These are phyloP conservation scores for Elsinoe perseae DNA, from an alignment of 2,329 filamentous ascomycete species.

Conservation along the genomic window DNA sequence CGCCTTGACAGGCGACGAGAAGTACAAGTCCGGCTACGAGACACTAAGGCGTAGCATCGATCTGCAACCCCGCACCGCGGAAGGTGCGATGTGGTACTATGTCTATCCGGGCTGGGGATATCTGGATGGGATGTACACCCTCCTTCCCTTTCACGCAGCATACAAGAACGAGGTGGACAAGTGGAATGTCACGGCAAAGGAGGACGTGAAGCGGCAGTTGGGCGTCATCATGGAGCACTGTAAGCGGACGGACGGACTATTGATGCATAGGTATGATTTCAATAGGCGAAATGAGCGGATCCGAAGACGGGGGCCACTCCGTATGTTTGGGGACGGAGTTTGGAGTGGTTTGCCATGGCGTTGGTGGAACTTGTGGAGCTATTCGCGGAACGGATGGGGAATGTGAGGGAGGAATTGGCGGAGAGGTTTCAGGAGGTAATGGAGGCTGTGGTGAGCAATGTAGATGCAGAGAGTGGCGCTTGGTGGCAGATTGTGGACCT, in stretches of 20 bases:
- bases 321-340: constrained; percentile 46
- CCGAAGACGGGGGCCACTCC: constrained; percentile 44
- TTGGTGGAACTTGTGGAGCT: constrained; percentile 44
- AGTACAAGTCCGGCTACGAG: constrained; percentile 20
- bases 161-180: constrained; percentile 20
- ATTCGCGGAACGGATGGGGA: constrained; percentile 24
- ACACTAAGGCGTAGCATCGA: constrained; percentile 25
- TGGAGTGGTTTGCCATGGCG: constrained; percentile 50
- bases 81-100: constrained; percentile 32
- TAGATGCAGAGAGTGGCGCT: constrained; percentile 38
- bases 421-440: constrained; percentile 34
- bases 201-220: constrained; percentile 34
- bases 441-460: constrained; percentile 33
- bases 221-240: constrained; percentile 41
- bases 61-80: constrained; percentile 26
- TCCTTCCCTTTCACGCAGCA: constrained; percentile 37
- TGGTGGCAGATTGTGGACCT: constrained; percentile 53
- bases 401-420: constrained; percentile 26
- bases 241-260: constrained; percentile 34
- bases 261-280: constrained; percentile 51
- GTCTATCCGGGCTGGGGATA: constrained; percentile 47
- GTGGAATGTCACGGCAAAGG: constrained; percentile 17
- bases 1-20: constrained; percentile 18
- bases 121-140: constrained; percentile 47
- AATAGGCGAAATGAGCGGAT: constrained; percentile 46